Evolutionary conservation across 1,139 yeast species (phyloP).

Genomic region (Candida sanyaensis): DNA sequence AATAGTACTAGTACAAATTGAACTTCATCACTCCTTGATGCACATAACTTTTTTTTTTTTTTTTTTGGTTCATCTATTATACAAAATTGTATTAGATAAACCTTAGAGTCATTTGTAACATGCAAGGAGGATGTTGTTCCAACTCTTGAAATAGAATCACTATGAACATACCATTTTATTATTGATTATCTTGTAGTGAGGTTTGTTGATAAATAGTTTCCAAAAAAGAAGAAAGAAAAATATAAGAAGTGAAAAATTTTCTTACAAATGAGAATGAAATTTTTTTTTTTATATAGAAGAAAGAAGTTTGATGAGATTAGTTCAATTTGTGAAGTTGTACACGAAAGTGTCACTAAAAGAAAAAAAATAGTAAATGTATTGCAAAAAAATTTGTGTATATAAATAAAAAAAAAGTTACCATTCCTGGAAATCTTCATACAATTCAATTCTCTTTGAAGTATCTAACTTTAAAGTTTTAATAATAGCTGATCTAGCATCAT

Average conservation of each 20-base stretch:
- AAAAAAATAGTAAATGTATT: not conserved
- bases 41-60: slow-evolving; percentile 35
- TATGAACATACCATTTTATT: slow-evolving; percentile 30
- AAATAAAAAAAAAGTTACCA: slow-evolving; percentile 12
- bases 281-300: not conserved
- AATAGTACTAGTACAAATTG: slow-evolving; percentile 17
- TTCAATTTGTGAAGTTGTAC: not conserved
- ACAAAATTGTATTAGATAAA: no score
- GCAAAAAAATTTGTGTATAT: not conserved
- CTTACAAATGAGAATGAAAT: not conserved
- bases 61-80: slow-evolving; percentile 11
- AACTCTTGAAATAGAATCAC: slow-evolving; percentile 13
- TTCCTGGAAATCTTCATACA: slow-evolving; percentile 21
- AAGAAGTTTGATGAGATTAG: not conserved
- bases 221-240: not conserved
- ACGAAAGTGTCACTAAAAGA: not conserved
- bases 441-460: slow-evolving; percentile 21
- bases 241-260: not conserved
- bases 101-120: slow-evolving; percentile 7
- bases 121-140: slow-evolving; percentile 30
- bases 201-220: not conserved
- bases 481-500: slow-evolving; percentile 31
- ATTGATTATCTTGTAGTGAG: not conserved
- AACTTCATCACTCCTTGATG: slow-evolving; percentile 34
- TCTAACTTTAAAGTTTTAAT: slow-evolving; percentile 14